These are phyloP conservation scores for Shiraia sp. DNA, from an alignment of 2,329 filamentous ascomycete species.

Conservation along the genomic window DNA sequence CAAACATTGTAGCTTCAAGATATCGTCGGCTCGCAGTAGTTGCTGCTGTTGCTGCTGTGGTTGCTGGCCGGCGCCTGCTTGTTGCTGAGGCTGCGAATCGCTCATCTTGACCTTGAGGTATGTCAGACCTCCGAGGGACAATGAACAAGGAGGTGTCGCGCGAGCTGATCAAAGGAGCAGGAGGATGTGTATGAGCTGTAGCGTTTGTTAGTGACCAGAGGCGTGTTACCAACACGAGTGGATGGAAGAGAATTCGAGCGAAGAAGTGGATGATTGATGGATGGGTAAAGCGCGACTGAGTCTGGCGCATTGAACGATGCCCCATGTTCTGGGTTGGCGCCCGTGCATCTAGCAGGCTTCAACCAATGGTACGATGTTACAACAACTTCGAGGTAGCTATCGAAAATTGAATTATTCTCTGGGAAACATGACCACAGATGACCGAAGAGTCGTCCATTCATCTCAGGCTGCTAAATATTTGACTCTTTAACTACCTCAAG, in stretches of 20 bases:
- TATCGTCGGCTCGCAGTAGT: conserved; percentile 40
- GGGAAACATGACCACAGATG: no score
- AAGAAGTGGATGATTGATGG: conserved; percentile 4
- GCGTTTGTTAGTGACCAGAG: neutral
- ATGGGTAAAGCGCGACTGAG: neutral
- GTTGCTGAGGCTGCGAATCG: conserved; percentile 36
- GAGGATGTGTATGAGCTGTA: neutral
- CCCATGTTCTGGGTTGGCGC: neutral
- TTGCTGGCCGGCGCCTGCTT: conserved; percentile 26
- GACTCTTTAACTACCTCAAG: conserved; percentile 15
- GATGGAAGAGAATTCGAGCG: neutral
- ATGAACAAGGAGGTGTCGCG: conserved; percentile 1
- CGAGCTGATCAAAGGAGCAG: neutral
- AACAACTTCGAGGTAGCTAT: no score
- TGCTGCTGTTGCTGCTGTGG: conserved; percentile 21
- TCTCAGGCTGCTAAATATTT: neutral
- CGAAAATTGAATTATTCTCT: no score
- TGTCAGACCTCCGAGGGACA: conserved; percentile 14
- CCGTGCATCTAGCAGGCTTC: no score
- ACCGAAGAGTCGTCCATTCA: no score
- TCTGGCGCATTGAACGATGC: neutral
- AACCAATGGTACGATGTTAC: no score
- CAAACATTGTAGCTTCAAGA: conserved; percentile 45
- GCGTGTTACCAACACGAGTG: neutral
- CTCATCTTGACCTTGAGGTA: conserved; percentile 30